These are phyloP conservation scores for Boechera stricta DNA, from an alignment of 345 rosid species.

Conservation along the genomic window DNA sequence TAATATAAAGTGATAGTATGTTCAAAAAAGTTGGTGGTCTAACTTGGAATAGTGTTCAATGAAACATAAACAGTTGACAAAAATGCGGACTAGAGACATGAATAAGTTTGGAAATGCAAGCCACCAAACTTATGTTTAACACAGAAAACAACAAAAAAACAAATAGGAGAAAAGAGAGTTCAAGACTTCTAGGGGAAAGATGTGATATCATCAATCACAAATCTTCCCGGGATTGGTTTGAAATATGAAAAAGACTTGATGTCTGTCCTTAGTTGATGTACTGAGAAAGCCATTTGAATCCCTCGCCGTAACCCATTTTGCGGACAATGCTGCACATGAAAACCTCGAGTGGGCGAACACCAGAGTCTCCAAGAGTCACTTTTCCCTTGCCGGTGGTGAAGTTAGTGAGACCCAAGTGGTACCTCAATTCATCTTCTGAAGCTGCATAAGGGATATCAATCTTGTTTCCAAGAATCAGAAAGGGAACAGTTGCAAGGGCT, in stretches of 20 bases:
- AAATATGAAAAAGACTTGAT: conserved; percentile 9
- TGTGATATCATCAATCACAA: conserved; percentile 34
- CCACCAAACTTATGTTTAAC: conserved; percentile 38
- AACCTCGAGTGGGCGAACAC: conserved; percentile 69
- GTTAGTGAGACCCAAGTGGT: conserved; percentile 67
- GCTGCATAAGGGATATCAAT: conserved; percentile 75
- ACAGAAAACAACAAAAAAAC: conserved; percentile 25
- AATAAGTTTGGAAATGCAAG: conserved; percentile 43
- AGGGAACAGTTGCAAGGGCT: conserved; percentile 62
- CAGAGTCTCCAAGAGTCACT: conserved; percentile 56
- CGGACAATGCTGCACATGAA: conserved; percentile 83
- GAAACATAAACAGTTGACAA: conserved; percentile 35
- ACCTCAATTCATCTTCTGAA: conserved; percentile 71
- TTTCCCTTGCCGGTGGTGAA: conserved; percentile 81
- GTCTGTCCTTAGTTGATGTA: conserved; percentile 58
- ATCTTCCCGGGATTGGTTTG: conserved; percentile 40
- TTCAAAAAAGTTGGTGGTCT: conserved; percentile 40
- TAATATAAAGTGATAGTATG: conserved; percentile 26
- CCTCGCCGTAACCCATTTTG: conserved; percentile 81
- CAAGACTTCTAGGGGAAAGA: conserved; percentile 23
- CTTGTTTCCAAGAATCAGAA: conserved; percentile 75
- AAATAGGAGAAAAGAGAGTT: conserved; percentile 28
- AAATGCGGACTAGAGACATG: conserved; percentile 34
- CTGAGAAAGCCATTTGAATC: conserved; percentile 79
- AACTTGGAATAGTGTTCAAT: conserved; percentile 37